Evolutionary conservation across 2,329 filamentous ascomycete species (phyloP), one percentile per base, ranked within the genome.

Genomic region (Sclerotinia subarctica): DNA sequence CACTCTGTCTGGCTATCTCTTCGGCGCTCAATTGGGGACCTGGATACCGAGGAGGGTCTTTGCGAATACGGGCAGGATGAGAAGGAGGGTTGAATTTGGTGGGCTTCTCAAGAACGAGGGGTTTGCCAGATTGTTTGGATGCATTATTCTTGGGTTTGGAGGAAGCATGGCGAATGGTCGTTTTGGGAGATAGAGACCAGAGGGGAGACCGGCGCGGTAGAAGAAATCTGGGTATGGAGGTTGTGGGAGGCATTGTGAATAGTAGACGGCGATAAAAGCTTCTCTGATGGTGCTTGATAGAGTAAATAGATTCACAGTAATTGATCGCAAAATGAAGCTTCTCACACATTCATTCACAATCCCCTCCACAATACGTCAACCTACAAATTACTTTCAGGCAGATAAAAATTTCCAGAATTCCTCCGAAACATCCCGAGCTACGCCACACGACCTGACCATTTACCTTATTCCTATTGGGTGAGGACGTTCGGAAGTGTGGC

Each of bases 71-170:
- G 29, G 90, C 82, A 17, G 91, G 90, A 78, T 98, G 95, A 0
- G 94, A 98, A 0, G 95, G 95, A 2, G 95, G 94, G 59, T 92
- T 92, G 84, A 97, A 98, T 78, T 90, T 91, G 75, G 91, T 86
- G 32, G 94, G 94, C 79, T 97, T 93, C 74, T 92, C 92, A 72
- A 99, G 88, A 6, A 93, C 85, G 70, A 89, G 84, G 47, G 87
- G 86, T 76, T 90, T 90, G 13, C 70, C 56, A 47, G 47, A 19
- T 8, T 54, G 17, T 64, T 65, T 63, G 49, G 49, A 32, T 56
- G 62, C 44, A 32, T 53, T 67, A 64, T 72, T 54, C 69, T 74
- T 68, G 60, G 69, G 44, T 54, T 76, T 77, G 60, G 72, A 77
- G 53, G 78, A 80, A 47, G 78, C 78, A 71, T 80, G 70, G 56